These are phyloP conservation scores for Tilletiaria anomala DNA, from an alignment of 1,284 basidiomycete species.

Conservation along the genomic window DNA sequence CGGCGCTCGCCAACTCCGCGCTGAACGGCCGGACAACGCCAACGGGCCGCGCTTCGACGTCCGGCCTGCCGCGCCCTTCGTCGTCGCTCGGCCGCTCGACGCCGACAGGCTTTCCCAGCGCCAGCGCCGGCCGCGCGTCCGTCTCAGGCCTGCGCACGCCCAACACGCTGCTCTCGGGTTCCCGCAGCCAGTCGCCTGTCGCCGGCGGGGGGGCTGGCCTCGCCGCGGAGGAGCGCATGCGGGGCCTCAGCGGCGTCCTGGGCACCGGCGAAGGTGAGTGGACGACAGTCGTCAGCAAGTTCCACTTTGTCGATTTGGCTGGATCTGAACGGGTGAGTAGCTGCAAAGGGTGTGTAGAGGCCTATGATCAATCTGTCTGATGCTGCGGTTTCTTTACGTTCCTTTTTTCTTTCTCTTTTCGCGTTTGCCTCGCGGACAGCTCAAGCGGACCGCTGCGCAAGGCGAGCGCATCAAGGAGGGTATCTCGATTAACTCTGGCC, in stretches of 20 bases:
- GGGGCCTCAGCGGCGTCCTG: too few relatives aligned
- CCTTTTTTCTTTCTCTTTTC: neutral
- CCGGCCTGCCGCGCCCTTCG: slow-evolving; percentile 2
- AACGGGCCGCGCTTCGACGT: slow-evolving; percentile 4
- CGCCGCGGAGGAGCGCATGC: neutral
- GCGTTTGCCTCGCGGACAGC: too few relatives aligned
- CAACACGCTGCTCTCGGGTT: neutral
- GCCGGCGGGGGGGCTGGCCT: neutral
- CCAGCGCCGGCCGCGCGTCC: neutral
- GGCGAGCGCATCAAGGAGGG: slow-evolving; percentile 95
- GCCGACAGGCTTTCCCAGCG: neutral
- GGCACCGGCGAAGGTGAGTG: slow-evolving; percentile 15
- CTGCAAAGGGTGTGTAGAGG: neutral
- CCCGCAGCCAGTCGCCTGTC: neutral
- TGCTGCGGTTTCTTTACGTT: too few relatives aligned
- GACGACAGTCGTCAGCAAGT: slow-evolving; percentile 72
- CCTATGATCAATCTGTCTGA: neutral
- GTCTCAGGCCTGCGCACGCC: slow-evolving; percentile 5
- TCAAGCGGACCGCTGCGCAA: slow-evolving; percentile 44
- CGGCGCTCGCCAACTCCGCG: neutral
- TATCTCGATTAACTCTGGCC: slow-evolving; percentile 69
- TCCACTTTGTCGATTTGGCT: slow-evolving; percentile 95
- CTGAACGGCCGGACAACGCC: slow-evolving; percentile 9
- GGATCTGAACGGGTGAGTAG: slow-evolving; percentile 73
- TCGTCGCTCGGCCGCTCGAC: neutral